These are phyloP conservation scores for Pyrenula aspistea DNA, from an alignment of 495 filamentous ascomycete genomes.

Conservation along the genomic window DNA sequence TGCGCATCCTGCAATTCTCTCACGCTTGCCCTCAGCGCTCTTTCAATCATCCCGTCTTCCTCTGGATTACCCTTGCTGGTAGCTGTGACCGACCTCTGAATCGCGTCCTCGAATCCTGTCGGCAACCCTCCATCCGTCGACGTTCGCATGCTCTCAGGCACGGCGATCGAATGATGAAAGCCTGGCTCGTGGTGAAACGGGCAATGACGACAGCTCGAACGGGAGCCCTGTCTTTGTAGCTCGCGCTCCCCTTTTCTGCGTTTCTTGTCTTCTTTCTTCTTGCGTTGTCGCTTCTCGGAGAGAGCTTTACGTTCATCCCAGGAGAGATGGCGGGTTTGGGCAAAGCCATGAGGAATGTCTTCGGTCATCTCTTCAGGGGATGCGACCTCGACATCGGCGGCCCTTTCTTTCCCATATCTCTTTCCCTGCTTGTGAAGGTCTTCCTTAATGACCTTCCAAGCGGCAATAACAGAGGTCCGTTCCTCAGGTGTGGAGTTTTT, in stretches of 20 bases:
- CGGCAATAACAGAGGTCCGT: constrained; percentile 39
- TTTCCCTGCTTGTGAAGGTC: constrained; percentile 38
- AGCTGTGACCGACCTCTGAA: constrained; percentile 51
- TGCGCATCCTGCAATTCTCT: constrained; percentile 37
- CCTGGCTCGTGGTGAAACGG: constrained; percentile 4
- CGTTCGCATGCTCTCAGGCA: constrained; percentile 2
- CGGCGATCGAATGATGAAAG: constrained; percentile 1
- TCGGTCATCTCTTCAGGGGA: neutral
- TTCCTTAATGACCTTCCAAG: constrained; percentile 42
- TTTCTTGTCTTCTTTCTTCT: constrained; percentile 20
- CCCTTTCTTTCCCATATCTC: constrained; percentile 7
- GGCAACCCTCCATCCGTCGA: neutral
- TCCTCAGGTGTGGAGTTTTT: constrained; percentile 34
- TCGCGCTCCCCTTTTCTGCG: constrained; percentile 11
- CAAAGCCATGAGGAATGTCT: constrained; percentile 19
- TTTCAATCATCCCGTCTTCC: constrained; percentile 58
- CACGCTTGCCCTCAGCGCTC: constrained; percentile 57
- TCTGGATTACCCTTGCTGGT: constrained; percentile 53
- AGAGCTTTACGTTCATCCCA: constrained; percentile 34
- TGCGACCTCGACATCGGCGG: constrained; percentile 8
- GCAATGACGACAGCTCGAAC: constrained; percentile 13
- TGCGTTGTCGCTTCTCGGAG: constrained; percentile 24
- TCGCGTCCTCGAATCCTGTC: constrained; percentile 55
- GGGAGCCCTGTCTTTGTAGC: constrained; percentile 5
- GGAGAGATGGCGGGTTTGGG: constrained; percentile 23